Base-by-base conservation (phyloP, 208 protist genomes). In the Trypanosoma platydactyli region DNA sequence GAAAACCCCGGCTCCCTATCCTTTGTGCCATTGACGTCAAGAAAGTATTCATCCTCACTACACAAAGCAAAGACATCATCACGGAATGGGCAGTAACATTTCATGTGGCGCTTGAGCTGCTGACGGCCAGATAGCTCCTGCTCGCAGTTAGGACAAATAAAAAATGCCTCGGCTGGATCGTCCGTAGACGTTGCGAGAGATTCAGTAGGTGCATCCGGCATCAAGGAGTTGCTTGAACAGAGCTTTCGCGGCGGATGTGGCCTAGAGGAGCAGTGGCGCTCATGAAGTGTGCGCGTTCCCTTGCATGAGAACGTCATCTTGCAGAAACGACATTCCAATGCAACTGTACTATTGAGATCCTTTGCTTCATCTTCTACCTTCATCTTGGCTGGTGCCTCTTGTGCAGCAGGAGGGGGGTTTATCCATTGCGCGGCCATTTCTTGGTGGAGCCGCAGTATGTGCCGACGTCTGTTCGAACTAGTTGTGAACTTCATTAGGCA, bases 21-120 rank as follows among this genome's bases (percentile, higher is more conserved):
- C 35, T 60, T 45, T 25, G 4, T 45, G 44, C 44, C 50, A 29
- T n/a, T 57, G 27, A 56, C 27, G 27, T 54, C 44, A 38, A 3
- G 33, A 9, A 38, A 38, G 25, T 63, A 42, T 13, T 35, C 50
- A 58, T 51, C 46, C 5, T 57, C 38, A 52, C 61, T 50, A 60
- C 24, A 24, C 72, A 1, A 30, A 1, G 73, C 63, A 50, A 81
- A 88, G n/a, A 79, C 78, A 62, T 89, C 77, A 13, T 92, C 81
- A 20, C 89, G 76, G 56, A 94, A 94, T 18, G 89, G 89, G 42
- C 89, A 94, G 70, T 82, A 88, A 67, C 87, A 91, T 20, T 62
- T 61, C 62, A 73, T 54, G 53, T 94, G 89, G 0, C 89, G 89
- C 12, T 60, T 76, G 24, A 94, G 74, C 46, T 87, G 85, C 16